These are phyloP conservation scores for Pholiota conissans DNA, from an alignment of 768 basidiomycete genomes.

Conservation along the genomic window DNA sequence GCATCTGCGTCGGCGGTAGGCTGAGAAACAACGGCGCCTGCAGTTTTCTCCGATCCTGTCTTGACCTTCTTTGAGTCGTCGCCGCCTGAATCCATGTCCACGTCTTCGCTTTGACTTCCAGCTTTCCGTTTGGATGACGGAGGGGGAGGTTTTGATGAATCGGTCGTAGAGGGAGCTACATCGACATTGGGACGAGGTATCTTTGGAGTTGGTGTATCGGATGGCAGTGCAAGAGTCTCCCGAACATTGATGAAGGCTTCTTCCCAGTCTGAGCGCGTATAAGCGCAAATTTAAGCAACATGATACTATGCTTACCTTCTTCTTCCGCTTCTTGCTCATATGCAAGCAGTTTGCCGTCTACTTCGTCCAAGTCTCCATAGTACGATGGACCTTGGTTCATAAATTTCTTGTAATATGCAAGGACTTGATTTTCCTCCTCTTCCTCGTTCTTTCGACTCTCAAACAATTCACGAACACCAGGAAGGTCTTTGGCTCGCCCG, in stretches of 20 bases:
- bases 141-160: conserved; percentile 20
- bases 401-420: conserved; percentile 84
- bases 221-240: conserved; percentile 50
- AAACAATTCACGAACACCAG: conserved; percentile 95
- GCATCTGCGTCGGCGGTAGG: conserved; percentile 27
- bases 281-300: neutral
- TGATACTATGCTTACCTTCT: conserved; percentile 49
- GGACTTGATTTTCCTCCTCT: conserved; percentile 81
- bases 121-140: conserved; percentile 56
- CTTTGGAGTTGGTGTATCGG: conserved; percentile 50
- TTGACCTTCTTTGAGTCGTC: conserved; percentile 37
- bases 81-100: conserved; percentile 32
- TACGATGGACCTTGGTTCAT: conserved; percentile 85
- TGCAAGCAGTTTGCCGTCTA: conserved; percentile 61
- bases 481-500: conserved; percentile 93
- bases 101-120: conserved; percentile 43
- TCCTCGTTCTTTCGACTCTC: conserved; percentile 82
- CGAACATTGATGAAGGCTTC: conserved; percentile 58
- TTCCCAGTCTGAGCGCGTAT: conserved; percentile 55
- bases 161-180: conserved; percentile 16
- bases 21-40: conserved; percentile 22
- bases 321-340: conserved; percentile 75
- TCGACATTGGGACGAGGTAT: conserved; percentile 41
- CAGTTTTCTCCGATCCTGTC: conserved; percentile 19
- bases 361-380: conserved; percentile 90